Conservation (phyloP, 2,329 filamentous ascomycete genomes). For the Claviceps arundinis region DNA sequence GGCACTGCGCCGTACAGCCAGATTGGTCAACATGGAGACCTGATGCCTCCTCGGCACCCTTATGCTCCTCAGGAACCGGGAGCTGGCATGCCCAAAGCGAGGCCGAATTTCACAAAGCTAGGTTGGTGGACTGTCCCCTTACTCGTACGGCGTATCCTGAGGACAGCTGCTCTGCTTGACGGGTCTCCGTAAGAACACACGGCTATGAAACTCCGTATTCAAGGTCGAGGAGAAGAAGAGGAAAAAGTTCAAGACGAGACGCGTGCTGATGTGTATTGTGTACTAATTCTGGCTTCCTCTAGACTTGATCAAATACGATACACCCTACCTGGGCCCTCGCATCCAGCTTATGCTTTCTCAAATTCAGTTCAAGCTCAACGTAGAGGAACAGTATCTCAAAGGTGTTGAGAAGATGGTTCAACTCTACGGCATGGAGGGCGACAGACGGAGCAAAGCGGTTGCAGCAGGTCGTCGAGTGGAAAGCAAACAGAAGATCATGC, state of each 20-base stretch:
- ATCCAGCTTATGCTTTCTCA: slow-evolving; percentile 99
- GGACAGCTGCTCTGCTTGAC: background rate
- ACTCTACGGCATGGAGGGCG: slow-evolving; percentile 92
- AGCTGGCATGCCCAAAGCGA: slow-evolving; percentile 54
- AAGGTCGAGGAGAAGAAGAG: background rate
- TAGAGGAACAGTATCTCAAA: slow-evolving; percentile 97
- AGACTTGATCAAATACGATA: slow-evolving; percentile 99
- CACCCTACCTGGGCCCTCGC: slow-evolving; percentile 82
- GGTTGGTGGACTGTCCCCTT: slow-evolving; percentile 40
- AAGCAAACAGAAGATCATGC: slow-evolving; percentile 94
- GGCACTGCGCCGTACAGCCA: slow-evolving; percentile 41
- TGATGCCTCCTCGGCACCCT: slow-evolving; percentile 71
- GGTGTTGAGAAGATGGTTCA: slow-evolving; percentile 99
- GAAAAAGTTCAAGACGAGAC: background rate
- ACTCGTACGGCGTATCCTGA: background rate
- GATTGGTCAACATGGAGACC: slow-evolving; percentile 51
- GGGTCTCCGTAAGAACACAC: background rate
- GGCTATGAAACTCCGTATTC: background rate
- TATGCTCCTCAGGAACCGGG: slow-evolving; percentile 57
- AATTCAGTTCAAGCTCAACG: slow-evolving; percentile 95
- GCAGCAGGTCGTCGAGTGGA: slow-evolving; percentile 81
- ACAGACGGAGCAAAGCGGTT: slow-evolving; percentile 88
- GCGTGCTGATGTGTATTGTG: background rate
- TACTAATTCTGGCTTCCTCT: background rate
- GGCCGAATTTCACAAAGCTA: slow-evolving; percentile 91